phyloP scores from a whole-genome alignment of 2,329 filamentous ascomycete species.

The Penicillium sp. region DNA sequence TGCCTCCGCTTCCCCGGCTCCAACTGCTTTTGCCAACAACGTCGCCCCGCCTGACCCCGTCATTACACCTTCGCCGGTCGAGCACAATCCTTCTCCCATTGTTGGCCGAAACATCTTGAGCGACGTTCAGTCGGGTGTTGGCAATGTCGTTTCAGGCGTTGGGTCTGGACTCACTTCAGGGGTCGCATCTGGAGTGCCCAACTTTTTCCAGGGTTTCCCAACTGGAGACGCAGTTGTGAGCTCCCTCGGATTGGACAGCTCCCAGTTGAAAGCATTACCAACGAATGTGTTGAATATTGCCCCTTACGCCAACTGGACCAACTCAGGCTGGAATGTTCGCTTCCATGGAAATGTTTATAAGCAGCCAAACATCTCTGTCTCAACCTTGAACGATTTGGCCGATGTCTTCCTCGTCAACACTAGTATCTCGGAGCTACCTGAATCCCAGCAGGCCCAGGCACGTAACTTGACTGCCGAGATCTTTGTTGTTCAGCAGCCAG shows the following conservation, averaged over 20 bases:
- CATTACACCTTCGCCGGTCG: conserved; percentile 12
- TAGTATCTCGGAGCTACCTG: conserved; percentile 51
- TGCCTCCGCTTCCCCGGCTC: conserved; percentile 9
- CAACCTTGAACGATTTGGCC: conserved; percentile 59
- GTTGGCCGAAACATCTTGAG: conserved; percentile 9
- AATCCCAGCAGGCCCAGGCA: conserved; percentile 56
- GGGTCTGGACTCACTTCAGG: conserved; percentile 15
- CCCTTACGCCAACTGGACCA: conserved; percentile 65
- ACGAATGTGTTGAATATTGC: conserved; percentile 20
- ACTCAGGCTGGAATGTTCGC: conserved; percentile 65
- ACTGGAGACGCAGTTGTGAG: conserved; percentile 17
- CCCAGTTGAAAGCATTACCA: conserved; percentile 13
- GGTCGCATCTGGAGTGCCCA: conserved; percentile 19
- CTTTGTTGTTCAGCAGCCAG: conserved; percentile 62
- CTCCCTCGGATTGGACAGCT: conserved; percentile 15
- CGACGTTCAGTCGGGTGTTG: conserved; percentile 1
- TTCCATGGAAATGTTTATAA: conserved; percentile 78
- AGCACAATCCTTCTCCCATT: conserved; percentile 9
- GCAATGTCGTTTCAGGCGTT: conserved; percentile 4
- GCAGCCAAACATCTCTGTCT: conserved; percentile 57
- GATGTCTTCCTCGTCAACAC: conserved; percentile 62
- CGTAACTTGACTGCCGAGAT: conserved; percentile 65
- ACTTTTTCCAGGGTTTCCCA: conserved; percentile 19
- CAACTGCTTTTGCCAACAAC: conserved; percentile 9
- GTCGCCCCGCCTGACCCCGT: conserved; percentile 6